phyloP scores from a whole-genome alignment of 1,284 basidiomycete species.

The Takashimella koratensis region DNA sequence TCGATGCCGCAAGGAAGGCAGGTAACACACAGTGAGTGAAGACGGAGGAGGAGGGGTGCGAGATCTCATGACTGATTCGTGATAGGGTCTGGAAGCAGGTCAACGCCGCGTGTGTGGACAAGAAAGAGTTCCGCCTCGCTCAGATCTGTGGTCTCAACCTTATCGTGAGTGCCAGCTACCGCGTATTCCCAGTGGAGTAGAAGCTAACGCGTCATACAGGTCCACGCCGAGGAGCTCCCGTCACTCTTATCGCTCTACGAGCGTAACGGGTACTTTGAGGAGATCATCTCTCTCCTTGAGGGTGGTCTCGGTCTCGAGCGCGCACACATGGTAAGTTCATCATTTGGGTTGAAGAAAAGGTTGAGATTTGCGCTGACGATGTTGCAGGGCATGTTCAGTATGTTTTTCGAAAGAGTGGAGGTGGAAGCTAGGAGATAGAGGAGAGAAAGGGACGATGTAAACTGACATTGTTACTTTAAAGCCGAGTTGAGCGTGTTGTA shows the following conservation, averaged over 20 bases:
- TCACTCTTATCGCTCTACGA: conserved; percentile 84
- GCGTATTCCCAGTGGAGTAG: background rate
- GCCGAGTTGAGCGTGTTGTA: conserved; percentile 88
- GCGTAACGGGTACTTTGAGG: conserved; percentile 87
- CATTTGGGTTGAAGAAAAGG: background rate
- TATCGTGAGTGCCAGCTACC: conserved; percentile 69
- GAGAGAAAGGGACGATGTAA: background rate
- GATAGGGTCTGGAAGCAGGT: conserved; percentile 99
- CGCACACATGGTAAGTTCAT: conserved; percentile 68
- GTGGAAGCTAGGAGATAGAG: background rate
- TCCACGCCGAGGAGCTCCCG: conserved; percentile 72
- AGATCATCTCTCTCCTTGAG: conserved; percentile 86
- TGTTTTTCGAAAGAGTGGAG: conserved; percentile 1
- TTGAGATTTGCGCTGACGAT: background rate
- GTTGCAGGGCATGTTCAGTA: conserved; percentile 47
- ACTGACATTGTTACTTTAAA: background rate
- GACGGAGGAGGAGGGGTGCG: background rate
- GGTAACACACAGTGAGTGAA: conserved; percentile 86
- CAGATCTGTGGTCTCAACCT: conserved; percentile 98
- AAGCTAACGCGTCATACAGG: conserved; percentile 10
- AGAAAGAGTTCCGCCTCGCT: conserved; percentile 92
- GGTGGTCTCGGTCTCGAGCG: conserved; percentile 92
- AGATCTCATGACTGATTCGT: conserved; percentile 1
- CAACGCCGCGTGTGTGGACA: conserved; percentile 96
- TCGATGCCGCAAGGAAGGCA: conserved; percentile 97